Evolutionary conservation across 768 basidiomycete genomes (phyloP), one percentile per base, ranked within the genome.

Genomic region (Saitozyma sp.): DNA sequence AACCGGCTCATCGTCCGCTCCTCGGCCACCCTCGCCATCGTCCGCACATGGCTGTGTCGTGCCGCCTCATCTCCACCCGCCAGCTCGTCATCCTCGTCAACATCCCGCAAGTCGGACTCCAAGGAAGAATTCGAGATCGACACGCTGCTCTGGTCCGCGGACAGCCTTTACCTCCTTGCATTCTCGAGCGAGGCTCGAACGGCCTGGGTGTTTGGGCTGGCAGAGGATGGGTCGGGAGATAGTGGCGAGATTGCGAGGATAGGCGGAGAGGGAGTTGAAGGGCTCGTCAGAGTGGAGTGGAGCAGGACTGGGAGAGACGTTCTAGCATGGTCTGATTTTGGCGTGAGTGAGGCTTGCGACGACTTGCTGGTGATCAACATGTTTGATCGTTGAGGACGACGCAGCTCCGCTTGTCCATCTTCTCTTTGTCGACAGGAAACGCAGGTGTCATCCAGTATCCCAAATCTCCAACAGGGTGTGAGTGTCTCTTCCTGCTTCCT

Each of bases 321-420:
- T 6, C 80, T 96, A 39, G 94, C 90, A 72, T 97, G 93, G 79
- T 93, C 91, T 4, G 90, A 93, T 69, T 91, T 91, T 89, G 91
- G 89, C 70, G 93, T 94, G 81, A 82, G 92, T 85, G 39, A 39
- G 9, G 13, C 45, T 57, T 29, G 1, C 13, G 1, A 57, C 17
- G n/a, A 9, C 48, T 6, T 14, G 10, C 40, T 46, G 58, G 10
- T 16, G 52, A 17, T 2, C 43, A 2, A 6, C 45, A 45, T 13
- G 53, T 46, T 29, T 13, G 53, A 43, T 29, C 45, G 46, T 48
- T 48, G 29, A 29, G 2, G 29, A 14, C 38, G 49, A 39, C 45
- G 2, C 70, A 96, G 93, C 84, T 95, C 50, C 84, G 92, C 56
- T 85, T 95, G 10, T 89, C 91, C 1, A 82, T 94, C 50, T 93